Evolutionary conservation across 2,329 filamentous ascomycete genomes (phyloP), one percentile per base, ranked within the genome.

Genomic region (Fusarium begoniae): DNA sequence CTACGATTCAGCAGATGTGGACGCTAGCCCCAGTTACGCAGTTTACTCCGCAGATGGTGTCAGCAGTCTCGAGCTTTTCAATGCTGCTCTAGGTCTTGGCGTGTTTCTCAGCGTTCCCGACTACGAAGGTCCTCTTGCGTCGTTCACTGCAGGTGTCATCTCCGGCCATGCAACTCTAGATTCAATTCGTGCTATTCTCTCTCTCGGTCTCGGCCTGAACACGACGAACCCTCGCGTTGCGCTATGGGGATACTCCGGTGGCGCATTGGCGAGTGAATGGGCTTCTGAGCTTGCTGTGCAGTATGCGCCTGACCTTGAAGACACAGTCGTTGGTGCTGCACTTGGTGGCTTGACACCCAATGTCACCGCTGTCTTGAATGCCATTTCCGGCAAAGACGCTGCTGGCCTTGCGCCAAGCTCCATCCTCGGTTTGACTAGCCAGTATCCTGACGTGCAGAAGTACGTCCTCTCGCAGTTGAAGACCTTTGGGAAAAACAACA

Each of bases 201-300:
- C 77, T 9, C 76, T 79, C 8, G 78, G 78, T 1, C 66, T 85
- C 12, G 87, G 75, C 2, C 74, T 81, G 7, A 58, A 74, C 48
- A 48, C 47, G 0, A 51, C 48, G 0, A 26, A 30, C 3, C 78
- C 83, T 0, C 79, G 75, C 7, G 79, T 84, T 38, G 84, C 84
- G 0, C 79, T 89, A 14, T 90, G 87, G 87, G 89, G 89, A 1
- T 90, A 90, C 74, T 88, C 86, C 2, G 89, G 89, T 6, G 88
- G 88, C 8, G 84, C 84, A 5, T 70, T 90, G 24, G 87, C 87
- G 0, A 85, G 81, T 6, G 86, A 86, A 37, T 88, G 84, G 82
- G 88, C 88, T 1, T 84, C 86, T 22, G 87, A 90, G 56, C 76
- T 90, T 28, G 86, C 87, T 48, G 80, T 82, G 2, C 79, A 80